Base-by-base conservation (phyloP, 179 eudicot genomes). In the Carnegiea gigantea region DNA sequence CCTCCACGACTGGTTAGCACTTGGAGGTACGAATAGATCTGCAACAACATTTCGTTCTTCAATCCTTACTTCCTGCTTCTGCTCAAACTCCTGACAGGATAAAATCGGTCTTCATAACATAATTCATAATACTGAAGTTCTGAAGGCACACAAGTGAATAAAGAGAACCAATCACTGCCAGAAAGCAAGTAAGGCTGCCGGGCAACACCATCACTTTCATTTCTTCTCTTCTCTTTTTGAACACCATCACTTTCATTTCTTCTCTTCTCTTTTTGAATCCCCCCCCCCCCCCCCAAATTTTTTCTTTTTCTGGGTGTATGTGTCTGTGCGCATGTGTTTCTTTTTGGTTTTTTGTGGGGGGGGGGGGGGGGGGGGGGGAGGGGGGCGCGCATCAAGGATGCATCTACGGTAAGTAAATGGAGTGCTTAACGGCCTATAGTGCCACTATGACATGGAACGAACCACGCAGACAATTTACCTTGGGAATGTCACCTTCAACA, bases 1-100 rank as follows among this genome's bases (percentile, higher is more conserved):
- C 85, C 99, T 89, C 98, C 99, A 95, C 17, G 98, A 92, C 87
- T 92, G 98, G 83, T 89, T 93, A 43, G 91, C 91, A 26, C 91
- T 93, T 23, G 98, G 98, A 14, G 88, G 92, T 51, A 89, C 60
- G 79, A 95, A 95, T 82, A 93, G 84, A 79, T 90, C 90, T 18
- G 91, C 88, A 68, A 95, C 89, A 40, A 78, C 88, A 49, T 84
- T 77, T 83, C 97, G 89, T 81, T 95, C 98, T 0, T 83, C 87
- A 53, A 80, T 67, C 83, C 89, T 86, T 26, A 93, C 90, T 82
- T 82, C 80, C 48, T 92, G 95, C 81, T 85, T 86, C 87, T 85
- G 86, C 60, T 84, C 85, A 51, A 86, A 89, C 72, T 85, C 97
- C 62, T 93, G 83, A 24, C 20, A 30, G 78, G 62, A 54, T 0